Evolutionary conservation across 164 flowering plant genomes (phyloP).

Genomic region (Macadamia integrifolia): DNA sequence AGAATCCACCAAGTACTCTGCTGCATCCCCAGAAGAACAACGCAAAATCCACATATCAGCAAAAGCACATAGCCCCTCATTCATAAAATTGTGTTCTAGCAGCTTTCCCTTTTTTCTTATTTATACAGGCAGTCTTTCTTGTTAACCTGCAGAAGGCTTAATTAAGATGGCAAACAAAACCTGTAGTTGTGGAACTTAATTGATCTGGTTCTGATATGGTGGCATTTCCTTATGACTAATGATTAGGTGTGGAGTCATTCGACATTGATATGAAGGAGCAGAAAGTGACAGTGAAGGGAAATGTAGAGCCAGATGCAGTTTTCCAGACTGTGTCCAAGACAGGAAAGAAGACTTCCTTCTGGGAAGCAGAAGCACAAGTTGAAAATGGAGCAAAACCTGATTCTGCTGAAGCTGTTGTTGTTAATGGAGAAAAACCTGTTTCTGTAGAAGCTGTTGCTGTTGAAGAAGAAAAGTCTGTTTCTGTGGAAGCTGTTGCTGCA

Average conservation of each 20-base stretch:
- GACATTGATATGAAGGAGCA: conserved; percentile 77
- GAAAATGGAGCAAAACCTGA: conserved; percentile 27
- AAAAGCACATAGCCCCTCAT: too few relatives aligned
- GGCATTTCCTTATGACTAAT: background rate
- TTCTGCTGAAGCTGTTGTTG: background rate
- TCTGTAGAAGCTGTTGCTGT: background rate
- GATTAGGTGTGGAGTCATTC: conserved; percentile 69
- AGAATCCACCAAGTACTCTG: too few relatives aligned
- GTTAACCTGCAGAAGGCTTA: too few relatives aligned
- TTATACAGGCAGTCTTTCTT: too few relatives aligned
- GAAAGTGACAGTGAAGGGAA: conserved; percentile 86
- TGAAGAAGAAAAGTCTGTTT: background rate
- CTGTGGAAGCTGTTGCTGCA: too few relatives aligned
- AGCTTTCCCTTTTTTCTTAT: too few relatives aligned
- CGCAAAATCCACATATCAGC: too few relatives aligned
- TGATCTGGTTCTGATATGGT: background rate
- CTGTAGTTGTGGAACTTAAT: too few relatives aligned
- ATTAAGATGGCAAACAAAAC: too few relatives aligned
- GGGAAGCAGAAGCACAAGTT: conserved; percentile 55
- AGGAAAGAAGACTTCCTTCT: conserved; percentile 79
- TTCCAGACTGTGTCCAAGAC: conserved; percentile 85
- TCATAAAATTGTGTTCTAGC: too few relatives aligned
- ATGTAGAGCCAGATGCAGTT: conserved; percentile 75
- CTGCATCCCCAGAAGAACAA: too few relatives aligned
- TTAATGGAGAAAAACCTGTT: conserved; percentile 23